Conservation (phyloP, 371 early-diverging fungal genomes). For the Parasitella parasitica region DNA sequence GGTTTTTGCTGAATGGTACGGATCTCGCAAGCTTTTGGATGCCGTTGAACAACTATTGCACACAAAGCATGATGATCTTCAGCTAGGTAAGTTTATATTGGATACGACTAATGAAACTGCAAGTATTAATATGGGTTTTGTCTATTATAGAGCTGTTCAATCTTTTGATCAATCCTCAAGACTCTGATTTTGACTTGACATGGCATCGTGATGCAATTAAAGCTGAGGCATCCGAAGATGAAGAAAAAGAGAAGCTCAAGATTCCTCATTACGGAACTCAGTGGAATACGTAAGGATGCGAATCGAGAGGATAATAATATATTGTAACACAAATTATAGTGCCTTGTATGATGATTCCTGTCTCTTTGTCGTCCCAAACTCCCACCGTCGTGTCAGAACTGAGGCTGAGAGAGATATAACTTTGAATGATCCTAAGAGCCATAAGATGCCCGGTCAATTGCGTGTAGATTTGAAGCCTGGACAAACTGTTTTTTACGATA, state of each 20-base stretch:
- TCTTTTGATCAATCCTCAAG: constrained; percentile 52
- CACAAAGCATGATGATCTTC: constrained; percentile 39
- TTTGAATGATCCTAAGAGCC: constrained; percentile 49
- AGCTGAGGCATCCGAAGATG: constrained; percentile 42
- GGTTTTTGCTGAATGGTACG: constrained; percentile 55
- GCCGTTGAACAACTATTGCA: constrained; percentile 47
- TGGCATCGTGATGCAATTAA: constrained; percentile 59
- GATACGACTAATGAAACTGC: not conserved
- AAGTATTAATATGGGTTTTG: not conserved
- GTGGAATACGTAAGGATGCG: constrained; percentile 50
- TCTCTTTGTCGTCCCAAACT: constrained; percentile 50
- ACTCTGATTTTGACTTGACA: constrained; percentile 51
- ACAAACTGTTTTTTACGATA: constrained; percentile 61
- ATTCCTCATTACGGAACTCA: constrained; percentile 60
- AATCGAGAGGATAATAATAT: no score
- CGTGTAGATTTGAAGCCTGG: constrained; percentile 49
- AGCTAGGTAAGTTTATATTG: constrained; percentile 35
- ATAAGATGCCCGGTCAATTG: constrained; percentile 50
- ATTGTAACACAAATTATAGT: constrained; percentile 14
- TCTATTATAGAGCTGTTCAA: constrained; percentile 50
- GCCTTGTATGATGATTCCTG: constrained; percentile 56
- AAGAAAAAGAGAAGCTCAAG: constrained; percentile 41
- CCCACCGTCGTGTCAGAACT: constrained; percentile 51
- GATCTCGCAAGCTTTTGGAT: constrained; percentile 33
- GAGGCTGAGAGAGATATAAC: constrained; percentile 47